Conservation (phyloP, 148 eudicot genomes). For the Silene conica region DNA sequence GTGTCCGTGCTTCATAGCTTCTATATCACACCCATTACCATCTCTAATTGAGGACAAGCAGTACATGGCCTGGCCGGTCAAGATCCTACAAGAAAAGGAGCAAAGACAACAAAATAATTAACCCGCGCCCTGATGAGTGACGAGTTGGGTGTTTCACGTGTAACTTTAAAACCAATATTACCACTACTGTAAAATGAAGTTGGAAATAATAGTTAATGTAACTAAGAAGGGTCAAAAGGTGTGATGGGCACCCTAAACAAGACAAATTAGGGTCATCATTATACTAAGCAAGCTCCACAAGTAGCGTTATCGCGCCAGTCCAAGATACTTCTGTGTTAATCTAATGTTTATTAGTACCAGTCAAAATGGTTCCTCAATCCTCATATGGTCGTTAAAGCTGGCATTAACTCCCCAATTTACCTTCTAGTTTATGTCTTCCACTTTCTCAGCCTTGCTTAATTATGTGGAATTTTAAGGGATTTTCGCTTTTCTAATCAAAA, state of each 20-base stretch:
- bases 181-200: slow-evolving; percentile 6
- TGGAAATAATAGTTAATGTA: not conserved
- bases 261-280: slow-evolving; percentile 26
- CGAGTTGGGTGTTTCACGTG: slow-evolving; percentile 14
- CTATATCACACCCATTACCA: no score
- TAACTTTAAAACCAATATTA: not conserved
- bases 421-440: slow-evolving; percentile 9
- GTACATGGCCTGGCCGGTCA: no score
- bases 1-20: no score
- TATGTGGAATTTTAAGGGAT: no score
- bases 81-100: not conserved
- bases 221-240: slow-evolving; percentile 25
- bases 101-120: not conserved
- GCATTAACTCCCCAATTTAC: not conserved
- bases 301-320: slow-evolving; percentile 20
- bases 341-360: slow-evolving; percentile 9
- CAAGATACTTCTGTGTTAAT: slow-evolving; percentile 27
- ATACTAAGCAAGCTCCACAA: slow-evolving; percentile 21
- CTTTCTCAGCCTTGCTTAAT: no score
- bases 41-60: no score
- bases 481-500: no score
- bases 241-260: slow-evolving; percentile 22
- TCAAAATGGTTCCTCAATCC: slow-evolving; percentile 5
- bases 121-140: no score
- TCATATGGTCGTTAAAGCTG: slow-evolving; percentile 10